These are phyloP conservation scores for Mycena sp. DNA, from an alignment of 1,284 basidiomycete genomes.

Conservation along the genomic window DNA sequence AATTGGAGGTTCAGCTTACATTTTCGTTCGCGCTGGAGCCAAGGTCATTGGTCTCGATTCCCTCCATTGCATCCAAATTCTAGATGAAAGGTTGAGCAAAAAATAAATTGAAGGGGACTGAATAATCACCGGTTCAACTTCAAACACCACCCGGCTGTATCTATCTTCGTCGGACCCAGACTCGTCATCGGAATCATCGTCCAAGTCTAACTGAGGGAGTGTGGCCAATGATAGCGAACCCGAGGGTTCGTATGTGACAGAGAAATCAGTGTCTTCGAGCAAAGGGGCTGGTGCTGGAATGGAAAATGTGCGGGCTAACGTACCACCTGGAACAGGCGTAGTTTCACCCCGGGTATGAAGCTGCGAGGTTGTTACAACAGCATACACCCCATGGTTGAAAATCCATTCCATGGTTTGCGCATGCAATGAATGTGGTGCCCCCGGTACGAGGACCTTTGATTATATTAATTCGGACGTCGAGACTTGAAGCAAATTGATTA, in stretches of 20 bases:
- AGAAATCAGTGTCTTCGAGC: not conserved
- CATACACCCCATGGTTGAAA: not conserved
- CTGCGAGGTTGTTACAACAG: conserved; percentile 8
- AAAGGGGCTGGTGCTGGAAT: not conserved
- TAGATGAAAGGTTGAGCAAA: too few relatives aligned
- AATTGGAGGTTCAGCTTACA: too few relatives aligned
- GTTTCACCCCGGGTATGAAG: not conserved
- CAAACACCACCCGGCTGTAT: too few relatives aligned
- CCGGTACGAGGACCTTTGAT: not conserved
- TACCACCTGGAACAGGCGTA: not conserved
- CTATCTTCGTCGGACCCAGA: not conserved
- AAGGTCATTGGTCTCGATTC: too few relatives aligned
- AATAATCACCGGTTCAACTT: too few relatives aligned
- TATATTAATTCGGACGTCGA: not conserved
- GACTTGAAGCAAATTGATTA: not conserved
- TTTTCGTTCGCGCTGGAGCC: too few relatives aligned
- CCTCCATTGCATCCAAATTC: too few relatives aligned
- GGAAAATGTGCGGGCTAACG: not conserved
- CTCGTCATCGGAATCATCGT: not conserved
- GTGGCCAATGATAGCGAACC: too few relatives aligned
- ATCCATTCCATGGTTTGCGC: conserved; percentile 11
- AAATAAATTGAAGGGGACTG: too few relatives aligned
- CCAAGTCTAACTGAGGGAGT: not conserved
- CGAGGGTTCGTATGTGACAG: too few relatives aligned
- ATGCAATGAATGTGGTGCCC: not conserved